Evolutionary conservation across 2,329 filamentous ascomycete species (phyloP), one percentile per base, ranked within the genome.

Genomic region (Rhynchosporium graminicola): DNA sequence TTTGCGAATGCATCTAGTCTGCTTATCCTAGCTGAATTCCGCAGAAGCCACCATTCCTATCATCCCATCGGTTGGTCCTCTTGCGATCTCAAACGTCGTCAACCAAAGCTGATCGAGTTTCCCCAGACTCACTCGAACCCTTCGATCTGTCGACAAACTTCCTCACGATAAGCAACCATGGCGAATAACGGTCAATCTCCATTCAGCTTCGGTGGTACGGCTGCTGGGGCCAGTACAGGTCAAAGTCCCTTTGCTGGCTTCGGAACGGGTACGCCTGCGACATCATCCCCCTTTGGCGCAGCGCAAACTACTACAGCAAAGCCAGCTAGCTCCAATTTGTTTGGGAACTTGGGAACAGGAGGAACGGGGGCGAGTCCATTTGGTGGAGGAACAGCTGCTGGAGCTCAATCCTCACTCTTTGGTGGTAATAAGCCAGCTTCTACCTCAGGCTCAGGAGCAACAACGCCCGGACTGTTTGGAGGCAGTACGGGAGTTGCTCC

Each of bases 181-280:
- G 36, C 57, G 46, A 59, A 59, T 29, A 52, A 59, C 47, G 46
- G 57, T 6, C 51, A 59, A 52, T 28, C 56, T 3, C 12, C 75
- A 38, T 73, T 76, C 60, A 70, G 42, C 62, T 78, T 78, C 63
- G 74, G 75, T 48, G 48, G 33, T 55, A 36, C 33, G 5, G 43
- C 63, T 15, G 61, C 58, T 42, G 68, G 68, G 29, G 60, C 47
- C 56, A 60, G 68, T 38, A 61, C 28, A 33, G 63, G 31, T 55
- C 66, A 46, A 66, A 61, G 71, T 56, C 63, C 77, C 45, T 77
- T 77, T 68, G 74, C 75, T 36, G 28, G 45, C 55, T 55, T 57
- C 38, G 42, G 48, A 48, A 57, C 57, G 15, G n/a, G 64, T 28
- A 59, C 68, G 42, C 56, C 65, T 26, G 59, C 48, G 52, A 60